A percentile compares a stretch with the other conserved stretches of the same genome.
These are phyloP conservation scores for Onygenales sp. DNA, from an alignment of 2,329 filamentous ascomycete species.

Conservation along the genomic window DNA sequence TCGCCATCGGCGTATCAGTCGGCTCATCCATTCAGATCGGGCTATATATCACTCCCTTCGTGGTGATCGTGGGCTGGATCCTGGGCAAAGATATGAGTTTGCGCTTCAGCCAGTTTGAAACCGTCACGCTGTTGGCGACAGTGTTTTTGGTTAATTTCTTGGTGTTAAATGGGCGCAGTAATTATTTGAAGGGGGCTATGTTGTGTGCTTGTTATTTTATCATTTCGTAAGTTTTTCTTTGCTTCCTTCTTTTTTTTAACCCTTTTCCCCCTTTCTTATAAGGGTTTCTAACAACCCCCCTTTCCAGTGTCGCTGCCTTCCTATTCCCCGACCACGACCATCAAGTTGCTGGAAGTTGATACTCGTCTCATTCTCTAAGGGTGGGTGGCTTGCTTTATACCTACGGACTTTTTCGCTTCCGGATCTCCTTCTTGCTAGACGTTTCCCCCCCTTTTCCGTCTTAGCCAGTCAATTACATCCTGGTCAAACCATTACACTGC, in stretches of 20 bases:
- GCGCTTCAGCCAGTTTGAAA: constrained; percentile 54
- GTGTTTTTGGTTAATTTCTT: constrained; percentile 80
- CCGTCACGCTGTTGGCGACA: constrained; percentile 68
- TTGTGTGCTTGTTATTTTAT: constrained; percentile 71
- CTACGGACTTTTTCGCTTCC: background rate
- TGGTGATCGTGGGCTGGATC: constrained; percentile 71
- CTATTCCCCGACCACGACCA: background rate
- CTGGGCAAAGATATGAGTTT: constrained; percentile 61
- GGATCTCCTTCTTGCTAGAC: too few species aligned
- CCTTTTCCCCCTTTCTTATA: background rate
- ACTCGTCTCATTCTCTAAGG: background rate
- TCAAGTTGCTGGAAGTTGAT: background rate
- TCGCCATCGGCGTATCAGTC: constrained; percentile 71
- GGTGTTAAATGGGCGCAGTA: constrained; percentile 71
- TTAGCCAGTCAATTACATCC: too few species aligned
- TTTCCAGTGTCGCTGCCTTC: background rate
- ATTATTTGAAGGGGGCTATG: constrained; percentile 70
- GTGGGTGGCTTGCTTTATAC: background rate
- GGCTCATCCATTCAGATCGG: constrained; percentile 70
- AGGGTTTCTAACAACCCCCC: background rate
- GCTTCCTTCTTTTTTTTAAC: background rate
- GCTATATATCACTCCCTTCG: constrained; percentile 65
- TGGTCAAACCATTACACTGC: too few species aligned
- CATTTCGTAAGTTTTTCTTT: constrained; percentile 47
- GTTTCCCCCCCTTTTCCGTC: too few species aligned